Evolutionary conservation across 768 basidiomycete species (phyloP), one percentile per base, ranked within the genome.

Genomic region (Russula abietina): DNA sequence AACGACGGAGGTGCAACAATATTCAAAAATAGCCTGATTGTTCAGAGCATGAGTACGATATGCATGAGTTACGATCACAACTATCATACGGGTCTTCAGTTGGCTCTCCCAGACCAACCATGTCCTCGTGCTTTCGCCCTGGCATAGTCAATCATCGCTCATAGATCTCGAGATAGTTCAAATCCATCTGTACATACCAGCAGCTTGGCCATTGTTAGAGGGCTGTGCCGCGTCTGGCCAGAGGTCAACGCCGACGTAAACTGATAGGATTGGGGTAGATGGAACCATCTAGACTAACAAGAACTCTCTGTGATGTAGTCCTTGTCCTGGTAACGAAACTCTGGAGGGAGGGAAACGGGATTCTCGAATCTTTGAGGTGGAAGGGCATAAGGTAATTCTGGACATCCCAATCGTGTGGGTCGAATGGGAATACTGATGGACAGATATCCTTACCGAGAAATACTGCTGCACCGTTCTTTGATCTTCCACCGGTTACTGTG

Each of bases 371-470:
- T 79, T 16, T 69, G 72, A 0, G 87, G 86, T 32, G 86, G 82
- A 17, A 87, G 71, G 2, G 85, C 88, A 69, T 87, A 91, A 5
- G 88, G 87, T 57, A 91, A 75, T 75, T 91, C 88, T 91, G 60
- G 16, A 49, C 45, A 43, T 50, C 22, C 51, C 38, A 26, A 32
- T 55, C 7, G 28, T 30, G 4, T 16, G 32, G 36, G n/a, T 55
- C 49, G 57, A 33, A 19, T 30, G n/a, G 11, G 3, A 12, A 32
- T 52, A 28, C 14, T 11, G 28, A 17, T 60, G 5, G 28, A n/a
- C 19, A 56, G 45, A 54, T 3, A 70, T 75, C n/a, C 55, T 28
- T 68, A 86, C 88, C 87, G 43, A 89, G 75, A 70, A 88, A 89
- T 22, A 82, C 81, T 6, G 78, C 82, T 46, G 84, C 76, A 1